These are phyloP conservation scores for Emergomyces africanus DNA, from an alignment of 2,329 filamentous ascomycete species.

Conservation along the genomic window DNA sequence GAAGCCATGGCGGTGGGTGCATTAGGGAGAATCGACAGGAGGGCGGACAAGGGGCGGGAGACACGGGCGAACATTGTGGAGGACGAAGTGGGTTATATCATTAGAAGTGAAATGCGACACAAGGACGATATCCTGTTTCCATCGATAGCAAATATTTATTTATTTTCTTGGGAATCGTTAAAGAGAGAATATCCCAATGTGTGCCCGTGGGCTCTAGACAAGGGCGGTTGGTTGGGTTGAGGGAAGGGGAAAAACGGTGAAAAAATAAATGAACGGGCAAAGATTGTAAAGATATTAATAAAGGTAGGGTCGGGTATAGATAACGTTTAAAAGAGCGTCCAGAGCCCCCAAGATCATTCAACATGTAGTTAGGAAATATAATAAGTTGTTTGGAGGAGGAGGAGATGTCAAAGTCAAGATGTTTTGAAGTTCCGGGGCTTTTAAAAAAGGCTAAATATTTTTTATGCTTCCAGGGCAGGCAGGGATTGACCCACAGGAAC, in stretches of 20 bases:
- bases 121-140: not conserved
- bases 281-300: not conserved
- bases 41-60: not conserved
- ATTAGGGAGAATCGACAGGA: not conserved
- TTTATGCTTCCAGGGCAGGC: too few relatives aligned
- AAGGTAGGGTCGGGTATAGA: not conserved
- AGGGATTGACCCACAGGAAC: too few relatives aligned
- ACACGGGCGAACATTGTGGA: not conserved
- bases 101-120: not conserved
- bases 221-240: too few relatives aligned
- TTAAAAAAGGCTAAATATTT: too few relatives aligned
- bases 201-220: too few relatives aligned
- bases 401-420: not conserved
- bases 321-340: not conserved
- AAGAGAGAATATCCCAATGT: not conserved
- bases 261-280: too few relatives aligned
- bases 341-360: too few relatives aligned
- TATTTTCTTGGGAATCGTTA: not conserved
- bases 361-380: not conserved
- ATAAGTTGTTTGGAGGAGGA: too few relatives aligned
- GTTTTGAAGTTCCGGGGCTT: not conserved
- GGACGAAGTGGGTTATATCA: not conserved
- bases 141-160: not conserved
- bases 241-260: not conserved
- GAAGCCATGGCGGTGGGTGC: constrained; percentile 1